Evolutionary conservation across 1,284 basidiomycete species (phyloP).

Genomic region (Ganoderma lingzhi): DNA sequence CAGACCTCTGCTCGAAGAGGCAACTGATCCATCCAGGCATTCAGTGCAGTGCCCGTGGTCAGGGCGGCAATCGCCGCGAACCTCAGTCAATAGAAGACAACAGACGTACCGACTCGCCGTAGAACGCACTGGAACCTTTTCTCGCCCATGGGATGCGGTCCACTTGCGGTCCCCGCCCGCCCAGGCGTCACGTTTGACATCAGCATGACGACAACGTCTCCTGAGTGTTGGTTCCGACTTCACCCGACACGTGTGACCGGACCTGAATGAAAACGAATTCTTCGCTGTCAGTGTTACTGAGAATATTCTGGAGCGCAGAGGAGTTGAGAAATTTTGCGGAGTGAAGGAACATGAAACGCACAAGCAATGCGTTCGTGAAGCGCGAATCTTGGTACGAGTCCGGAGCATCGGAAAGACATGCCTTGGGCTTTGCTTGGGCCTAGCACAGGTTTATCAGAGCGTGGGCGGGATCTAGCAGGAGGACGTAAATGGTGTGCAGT

Average conservation of each 20-base stretch:
- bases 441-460: slow-evolving; percentile 3
- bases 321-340: slow-evolving; percentile 18
- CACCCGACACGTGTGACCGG: slow-evolving; percentile 18
- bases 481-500: slow-evolving; percentile 26
- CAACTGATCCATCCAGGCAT: slow-evolving; percentile 28
- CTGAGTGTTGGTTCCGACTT: slow-evolving; percentile 18
- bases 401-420: slow-evolving; percentile 11
- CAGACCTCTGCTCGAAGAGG: slow-evolving; percentile 34
- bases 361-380: slow-evolving; percentile 18
- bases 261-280: not conserved
- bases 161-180: slow-evolving; percentile 19
- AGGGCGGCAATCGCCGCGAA: slow-evolving; percentile 37
- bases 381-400: slow-evolving; percentile 18
- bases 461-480: not conserved
- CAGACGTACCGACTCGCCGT: slow-evolving; percentile 19
- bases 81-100: slow-evolving; percentile 28
- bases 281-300: slow-evolving; percentile 15
- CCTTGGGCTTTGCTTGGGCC: slow-evolving; percentile 14
- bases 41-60: slow-evolving; percentile 20
- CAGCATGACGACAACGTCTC: slow-evolving; percentile 14
- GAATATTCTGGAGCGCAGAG: slow-evolving; percentile 10
- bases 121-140: slow-evolving; percentile 30
- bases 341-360: slow-evolving; percentile 16
- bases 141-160: slow-evolving; percentile 20
- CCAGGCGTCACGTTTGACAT: slow-evolving; percentile 30